phyloP scores from a whole-genome alignment of 2,329 filamentous ascomycete genomes.

The Aspergillus hiratsukae region DNA sequence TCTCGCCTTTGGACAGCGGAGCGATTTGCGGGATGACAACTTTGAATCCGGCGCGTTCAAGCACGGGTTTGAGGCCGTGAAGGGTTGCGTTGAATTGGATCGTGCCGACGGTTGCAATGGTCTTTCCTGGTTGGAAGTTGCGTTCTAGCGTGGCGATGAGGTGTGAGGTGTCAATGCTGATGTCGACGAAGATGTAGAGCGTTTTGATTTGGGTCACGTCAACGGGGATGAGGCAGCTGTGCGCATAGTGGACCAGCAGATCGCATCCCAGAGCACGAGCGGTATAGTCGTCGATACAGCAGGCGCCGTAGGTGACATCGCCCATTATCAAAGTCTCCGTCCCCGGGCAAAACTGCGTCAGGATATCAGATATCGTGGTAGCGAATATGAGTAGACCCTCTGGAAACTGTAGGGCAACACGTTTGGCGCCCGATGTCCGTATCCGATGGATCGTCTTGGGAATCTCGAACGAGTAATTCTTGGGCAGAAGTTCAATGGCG shows the following conservation, averaged over 20 bases:
- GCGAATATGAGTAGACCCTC: constrained; percentile 93
- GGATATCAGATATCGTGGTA: constrained; percentile 94
- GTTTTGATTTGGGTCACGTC: constrained; percentile 97
- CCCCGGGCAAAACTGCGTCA: constrained; percentile 88
- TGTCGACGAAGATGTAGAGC: constrained; percentile 96
- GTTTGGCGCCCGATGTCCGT: constrained; percentile 70
- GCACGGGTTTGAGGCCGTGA: constrained; percentile 71
- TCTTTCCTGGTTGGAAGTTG: constrained; percentile 81
- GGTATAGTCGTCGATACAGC: constrained; percentile 98
- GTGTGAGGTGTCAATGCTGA: constrained; percentile 88
- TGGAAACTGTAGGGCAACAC: constrained; percentile 92
- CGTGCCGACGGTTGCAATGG: constrained; percentile 87
- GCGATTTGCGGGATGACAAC: constrained; percentile 88
- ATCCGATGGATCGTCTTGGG: constrained; percentile 97
- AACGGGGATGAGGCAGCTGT: constrained; percentile 93
- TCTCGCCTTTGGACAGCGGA: constrained; percentile 89
- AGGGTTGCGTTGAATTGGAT: constrained; percentile 99
- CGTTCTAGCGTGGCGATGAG: constrained; percentile 80
- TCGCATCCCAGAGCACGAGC: constrained; percentile 91
- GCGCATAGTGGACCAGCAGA: constrained; percentile 91
- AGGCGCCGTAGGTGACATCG: constrained; percentile 96
- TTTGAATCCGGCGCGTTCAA: constrained; percentile 80
- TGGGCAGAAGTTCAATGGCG: constrained; percentile 78
- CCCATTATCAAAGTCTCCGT: constrained; percentile 97
- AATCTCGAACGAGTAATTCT: constrained; percentile 98